Conservation (phyloP, 192 early-diverging fungal genomes). For the Rhizoclosmatium sp. region DNA sequence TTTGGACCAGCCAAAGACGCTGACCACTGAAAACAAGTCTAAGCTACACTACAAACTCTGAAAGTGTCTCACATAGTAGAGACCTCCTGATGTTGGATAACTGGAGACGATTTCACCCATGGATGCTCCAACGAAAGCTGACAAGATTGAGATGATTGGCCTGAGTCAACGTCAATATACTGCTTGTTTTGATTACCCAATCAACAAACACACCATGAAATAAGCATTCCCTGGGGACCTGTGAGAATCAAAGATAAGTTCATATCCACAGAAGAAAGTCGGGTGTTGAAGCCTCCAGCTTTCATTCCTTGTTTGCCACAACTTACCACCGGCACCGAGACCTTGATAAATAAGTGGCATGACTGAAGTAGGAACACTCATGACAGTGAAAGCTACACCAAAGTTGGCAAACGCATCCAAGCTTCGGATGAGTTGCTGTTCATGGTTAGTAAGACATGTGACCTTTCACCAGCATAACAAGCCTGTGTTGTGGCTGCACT, state of each 20-base stretch:
- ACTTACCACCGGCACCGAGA: constrained; percentile 30
- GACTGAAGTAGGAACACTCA: constrained; percentile 32
- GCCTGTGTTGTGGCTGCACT: no score
- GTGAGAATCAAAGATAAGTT: no score
- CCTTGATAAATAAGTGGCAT: constrained; percentile 38
- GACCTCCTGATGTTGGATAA: constrained; percentile 38
- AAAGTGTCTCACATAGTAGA: constrained; percentile 39
- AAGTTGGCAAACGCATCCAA: constrained; percentile 41
- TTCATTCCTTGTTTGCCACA: not conserved
- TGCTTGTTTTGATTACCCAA: not conserved
- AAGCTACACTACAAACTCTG: not conserved
- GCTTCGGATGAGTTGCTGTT: constrained; percentile 32
- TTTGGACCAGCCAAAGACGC: constrained; percentile 31
- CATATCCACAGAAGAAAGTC: no score
- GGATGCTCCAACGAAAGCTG: constrained; percentile 35
- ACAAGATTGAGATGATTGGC: constrained; percentile 35
- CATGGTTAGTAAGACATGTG: no score
- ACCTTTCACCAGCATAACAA: no score
- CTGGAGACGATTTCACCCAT: constrained; percentile 40
- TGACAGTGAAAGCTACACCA: constrained; percentile 38
- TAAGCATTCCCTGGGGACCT: not conserved
- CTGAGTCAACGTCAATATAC: not conserved
- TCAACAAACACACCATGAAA: constrained; percentile 24
- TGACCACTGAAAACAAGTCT: constrained; percentile 14
- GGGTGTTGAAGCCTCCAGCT: no score